Evolutionary conservation across 164 flowering plant species (phyloP), one percentile per base, ranked within the genome.

Genomic region (Vitis rotundifolia): DNA sequence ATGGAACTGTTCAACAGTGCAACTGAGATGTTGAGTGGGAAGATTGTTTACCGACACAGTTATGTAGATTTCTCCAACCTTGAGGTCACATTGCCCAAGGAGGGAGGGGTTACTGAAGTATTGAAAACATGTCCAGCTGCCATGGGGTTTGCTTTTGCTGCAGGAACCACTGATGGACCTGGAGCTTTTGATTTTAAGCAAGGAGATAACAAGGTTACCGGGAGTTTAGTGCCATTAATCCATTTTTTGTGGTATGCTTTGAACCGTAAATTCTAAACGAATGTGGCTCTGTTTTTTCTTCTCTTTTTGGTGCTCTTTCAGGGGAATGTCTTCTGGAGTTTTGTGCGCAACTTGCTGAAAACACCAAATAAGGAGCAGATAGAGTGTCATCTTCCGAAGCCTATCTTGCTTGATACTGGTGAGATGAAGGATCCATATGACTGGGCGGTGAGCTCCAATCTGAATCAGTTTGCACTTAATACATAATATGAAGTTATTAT

Each of bases 81-180:
- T 69, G 86, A 91, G 72, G 97, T 96, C 18, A 82, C 88, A 50
- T 54, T 90, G 72, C 71, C 88, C 54, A 85, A 83, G 66, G 73
- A 79, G 44, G 88, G 82, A 49, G 89, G 91, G 64, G 89, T 85
- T 56, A 64, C 69, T 75, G 86, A 87, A 74, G 76, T 67, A 22
- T 92, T 87, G 44, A 88, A 85, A 82, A 96, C 97, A 26, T 96
- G 99, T 67, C 98, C 99, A 62, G 99, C 99, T 69, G 91, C 99
- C 47, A 89, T 96, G 99, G 99, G 99, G 1, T 93, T 93, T 80
- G 87, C 87, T 68, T 91, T 96, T 85, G 99, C 99, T 82, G 99
- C 99, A 22, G 99, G 99, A 81, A 96, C 99, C 37, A 96, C 98
- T 1, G 98, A 96, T 78, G 99, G 99, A 18, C 98, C 98, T 22